Conservation (phyloP, 331 rosid genomes). For the Quercus phellos region DNA sequence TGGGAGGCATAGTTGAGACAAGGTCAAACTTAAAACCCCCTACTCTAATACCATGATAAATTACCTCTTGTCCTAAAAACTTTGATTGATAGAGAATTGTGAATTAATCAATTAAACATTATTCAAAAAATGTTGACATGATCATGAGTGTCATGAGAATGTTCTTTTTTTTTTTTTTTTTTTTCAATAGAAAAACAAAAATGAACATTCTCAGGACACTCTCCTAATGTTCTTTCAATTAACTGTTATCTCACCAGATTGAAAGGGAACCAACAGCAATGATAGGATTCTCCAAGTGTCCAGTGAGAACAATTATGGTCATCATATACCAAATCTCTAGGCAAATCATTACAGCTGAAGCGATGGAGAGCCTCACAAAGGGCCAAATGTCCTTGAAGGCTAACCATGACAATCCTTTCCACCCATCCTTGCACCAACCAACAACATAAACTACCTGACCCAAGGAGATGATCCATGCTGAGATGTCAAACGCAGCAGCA, state of each 20-base stretch:
- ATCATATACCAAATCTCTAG: slow-evolving; percentile 88
- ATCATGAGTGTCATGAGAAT: neutral
- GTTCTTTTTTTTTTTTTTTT: neutral
- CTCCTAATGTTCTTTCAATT: neutral
- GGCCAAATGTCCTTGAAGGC: slow-evolving; percentile 80
- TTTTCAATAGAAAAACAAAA: too few species aligned
- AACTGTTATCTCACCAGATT: slow-evolving; percentile 50
- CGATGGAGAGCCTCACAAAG: slow-evolving; percentile 64
- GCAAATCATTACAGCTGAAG: slow-evolving; percentile 88
- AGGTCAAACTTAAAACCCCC: too few species aligned
- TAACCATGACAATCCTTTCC: slow-evolving; percentile 79
- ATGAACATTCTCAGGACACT: too few species aligned
- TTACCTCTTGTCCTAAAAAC: too few species aligned
- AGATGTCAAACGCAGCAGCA: slow-evolving; percentile 59
- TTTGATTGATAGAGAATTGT: too few species aligned
- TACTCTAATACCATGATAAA: too few species aligned
- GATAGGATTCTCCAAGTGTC: slow-evolving; percentile 73
- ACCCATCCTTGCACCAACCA: slow-evolving; percentile 67
- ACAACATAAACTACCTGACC: slow-evolving; percentile 66
- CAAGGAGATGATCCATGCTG: slow-evolving; percentile 71
- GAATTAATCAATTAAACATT: too few species aligned
- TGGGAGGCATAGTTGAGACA: too few species aligned
- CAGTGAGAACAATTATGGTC: slow-evolving; percentile 88
- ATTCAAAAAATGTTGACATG: too few species aligned
- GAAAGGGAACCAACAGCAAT: slow-evolving; percentile 91